phyloP scores from a whole-genome alignment of 2,329 filamentous ascomycete species.

The Trichoderma polysporum region DNA sequence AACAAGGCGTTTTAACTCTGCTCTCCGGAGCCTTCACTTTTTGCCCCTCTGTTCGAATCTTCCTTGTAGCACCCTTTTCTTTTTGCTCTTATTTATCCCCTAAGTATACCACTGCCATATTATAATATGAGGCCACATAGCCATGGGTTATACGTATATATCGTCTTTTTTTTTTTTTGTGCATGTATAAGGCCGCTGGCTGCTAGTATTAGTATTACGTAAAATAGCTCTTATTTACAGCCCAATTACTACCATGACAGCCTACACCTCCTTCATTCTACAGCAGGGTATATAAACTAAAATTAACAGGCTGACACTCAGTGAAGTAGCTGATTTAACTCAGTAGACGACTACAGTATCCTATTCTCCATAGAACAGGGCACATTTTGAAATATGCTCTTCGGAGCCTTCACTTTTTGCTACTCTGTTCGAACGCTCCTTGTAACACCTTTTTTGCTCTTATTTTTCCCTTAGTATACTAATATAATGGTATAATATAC shows the following conservation, averaged over 20 bases:
- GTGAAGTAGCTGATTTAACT: conserved; percentile 17
- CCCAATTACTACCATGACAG: too few species aligned
- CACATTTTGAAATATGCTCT: background rate
- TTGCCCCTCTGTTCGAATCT: background rate
- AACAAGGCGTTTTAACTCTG: background rate
- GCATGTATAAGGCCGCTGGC: too few species aligned
- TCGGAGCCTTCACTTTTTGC: conserved; percentile 16
- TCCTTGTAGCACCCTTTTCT: background rate
- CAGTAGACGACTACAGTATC: background rate
- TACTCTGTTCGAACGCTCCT: background rate
- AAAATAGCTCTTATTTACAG: too few species aligned
- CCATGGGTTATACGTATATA: too few species aligned
- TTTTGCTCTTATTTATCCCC: background rate
- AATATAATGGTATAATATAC: too few species aligned
- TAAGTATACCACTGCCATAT: too few species aligned
- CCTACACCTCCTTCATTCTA: too few species aligned
- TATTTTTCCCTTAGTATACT: too few species aligned
- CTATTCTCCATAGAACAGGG: too few species aligned
- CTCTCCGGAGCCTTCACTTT: conserved; percentile 16
- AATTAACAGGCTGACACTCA: background rate
- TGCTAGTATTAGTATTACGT: too few species aligned
- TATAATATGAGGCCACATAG: too few species aligned
- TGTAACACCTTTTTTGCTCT: background rate
- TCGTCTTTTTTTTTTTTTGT: too few species aligned
- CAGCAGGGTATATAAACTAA: background rate